Base-by-base conservation (phyloP, 306 rosid species). In the Cucumis hystrix region DNA sequence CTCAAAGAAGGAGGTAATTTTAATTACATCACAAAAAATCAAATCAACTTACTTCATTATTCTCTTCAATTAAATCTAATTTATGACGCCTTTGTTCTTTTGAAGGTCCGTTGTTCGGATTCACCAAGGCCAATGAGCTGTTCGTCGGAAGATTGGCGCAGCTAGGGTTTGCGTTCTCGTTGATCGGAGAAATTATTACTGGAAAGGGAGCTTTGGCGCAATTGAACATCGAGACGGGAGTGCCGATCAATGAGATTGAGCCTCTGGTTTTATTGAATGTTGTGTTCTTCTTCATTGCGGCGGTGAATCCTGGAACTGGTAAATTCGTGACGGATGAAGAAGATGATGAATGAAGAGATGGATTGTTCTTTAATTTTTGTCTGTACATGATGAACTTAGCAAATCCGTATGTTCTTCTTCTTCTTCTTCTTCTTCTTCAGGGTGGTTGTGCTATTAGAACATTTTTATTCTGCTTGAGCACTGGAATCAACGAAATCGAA, bases 111-210 rank as follows among this genome's bases (percentile, higher is more conserved):
- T 79, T 95, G 10, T 95, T 95, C 72, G 99, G 99, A 87, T 95
- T 95, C 78, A 95, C 99, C 14, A 95, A 95, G 81, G 61, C 99
- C 0, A 95, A 95, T 45, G 99, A 95, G 82, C 89, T 95, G 0
- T 95, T 95, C 77, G 99, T 95, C 8, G 99, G 99, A 77, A 90
- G 99, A 87, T 84, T 95, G 96, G 99, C 99, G 62, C 99, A 95
- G 77, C 63, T 95, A 86, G 99, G 99, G 25, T 92, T 95, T 15
- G 97, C 85, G 8, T 95, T 95, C 88, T 89, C 99, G 20, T 77
- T 95, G 55, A 95, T 95, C 21, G 99, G 99, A 83, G 99, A 95
- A 68, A 90, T 95, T 35, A 87, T 95, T 17, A 95, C 99, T 0
- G 97, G 99, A 30, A 95, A 95, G 25, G 99, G 99, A 87, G 99